A percentile compares a stretch with the other conserved stretches of the same genome.
Evolutionary conservation across 2,329 filamentous ascomycete species (phyloP).

Genomic region (Phaeosphaeriaceae sp.): DNA sequence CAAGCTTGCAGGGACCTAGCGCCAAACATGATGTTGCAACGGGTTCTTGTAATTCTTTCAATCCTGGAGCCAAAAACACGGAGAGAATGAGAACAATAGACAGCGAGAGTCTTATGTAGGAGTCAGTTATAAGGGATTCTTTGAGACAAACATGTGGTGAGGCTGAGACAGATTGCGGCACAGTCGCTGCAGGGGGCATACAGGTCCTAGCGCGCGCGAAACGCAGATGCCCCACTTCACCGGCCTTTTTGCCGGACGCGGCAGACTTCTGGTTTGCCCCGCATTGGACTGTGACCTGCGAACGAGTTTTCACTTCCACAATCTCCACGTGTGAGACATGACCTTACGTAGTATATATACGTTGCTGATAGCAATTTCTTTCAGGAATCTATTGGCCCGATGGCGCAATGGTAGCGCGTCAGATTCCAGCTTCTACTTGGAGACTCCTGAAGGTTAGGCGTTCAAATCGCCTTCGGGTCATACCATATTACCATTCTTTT

Average conservation of each 20-base stretch:
- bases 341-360: neutral
- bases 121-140: neutral
- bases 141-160: neutral
- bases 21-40: neutral
- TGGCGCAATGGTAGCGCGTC: slow-evolving; percentile 21
- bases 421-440: slow-evolving; percentile 14
- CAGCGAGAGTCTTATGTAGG: neutral
- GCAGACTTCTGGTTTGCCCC: neutral
- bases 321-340: neutral
- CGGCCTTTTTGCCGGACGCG: neutral
- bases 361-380: neutral
- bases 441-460: slow-evolving; percentile 16
- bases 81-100: neutral
- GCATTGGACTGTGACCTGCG: neutral
- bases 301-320: neutral
- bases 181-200: neutral
- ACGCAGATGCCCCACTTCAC: neutral
- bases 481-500: neutral
- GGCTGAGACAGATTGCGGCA: neutral
- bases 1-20: neutral
- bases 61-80: neutral
- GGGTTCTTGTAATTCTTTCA: neutral
- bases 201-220: neutral
- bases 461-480: slow-evolving; percentile 14
- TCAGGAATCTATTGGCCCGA: slow-evolving; percentile 3